Percentiles rank a stretch among this genome's conserved stretches.
Evolutionary conservation across 2,329 filamentous ascomycete species (phyloP).

Genomic region (Penicillium occitanis): DNA sequence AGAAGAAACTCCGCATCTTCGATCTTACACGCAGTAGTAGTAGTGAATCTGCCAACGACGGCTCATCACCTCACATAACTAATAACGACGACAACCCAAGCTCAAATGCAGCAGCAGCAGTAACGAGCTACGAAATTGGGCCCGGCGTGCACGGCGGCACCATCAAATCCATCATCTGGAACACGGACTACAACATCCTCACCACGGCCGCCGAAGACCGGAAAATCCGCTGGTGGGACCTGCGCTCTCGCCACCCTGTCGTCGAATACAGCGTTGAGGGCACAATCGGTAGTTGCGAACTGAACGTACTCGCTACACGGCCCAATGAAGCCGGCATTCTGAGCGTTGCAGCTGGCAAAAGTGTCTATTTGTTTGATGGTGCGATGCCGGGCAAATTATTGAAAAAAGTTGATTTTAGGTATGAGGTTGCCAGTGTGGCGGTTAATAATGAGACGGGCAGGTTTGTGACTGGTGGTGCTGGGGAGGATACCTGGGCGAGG

Average conservation of each 20-base stretch:
- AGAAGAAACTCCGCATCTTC: conserved; percentile 95
- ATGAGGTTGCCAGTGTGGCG: conserved; percentile 87
- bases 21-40: conserved; percentile 66
- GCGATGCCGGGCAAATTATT: conserved; percentile 65
- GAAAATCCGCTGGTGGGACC: conserved; percentile 90
- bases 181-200: conserved; percentile 79
- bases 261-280: conserved; percentile 77
- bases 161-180: conserved; percentile 97
- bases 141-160: conserved; percentile 77
- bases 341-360: conserved; percentile 90
- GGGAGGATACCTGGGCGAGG: conserved; percentile 89
- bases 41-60: conserved; percentile 24
- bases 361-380: conserved; percentile 87
- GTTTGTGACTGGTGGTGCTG: conserved; percentile 82
- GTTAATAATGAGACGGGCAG: conserved; percentile 78
- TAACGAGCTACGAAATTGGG: conserved; percentile 82
- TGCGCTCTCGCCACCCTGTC: conserved; percentile 72
- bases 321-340: conserved; percentile 69
- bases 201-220: conserved; percentile 91
- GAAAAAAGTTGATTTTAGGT: conserved; percentile 75
- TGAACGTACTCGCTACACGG: conserved; percentile 66
- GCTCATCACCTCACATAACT: conserved; percentile 26
- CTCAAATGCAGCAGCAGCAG: conserved; percentile 42
- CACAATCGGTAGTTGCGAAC: conserved; percentile 86
- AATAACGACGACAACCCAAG: conserved; percentile 27